Evolutionary conservation across 2,329 filamentous ascomycete species (phyloP).

Genomic region (Sclerotiophoma versabilis): DNA sequence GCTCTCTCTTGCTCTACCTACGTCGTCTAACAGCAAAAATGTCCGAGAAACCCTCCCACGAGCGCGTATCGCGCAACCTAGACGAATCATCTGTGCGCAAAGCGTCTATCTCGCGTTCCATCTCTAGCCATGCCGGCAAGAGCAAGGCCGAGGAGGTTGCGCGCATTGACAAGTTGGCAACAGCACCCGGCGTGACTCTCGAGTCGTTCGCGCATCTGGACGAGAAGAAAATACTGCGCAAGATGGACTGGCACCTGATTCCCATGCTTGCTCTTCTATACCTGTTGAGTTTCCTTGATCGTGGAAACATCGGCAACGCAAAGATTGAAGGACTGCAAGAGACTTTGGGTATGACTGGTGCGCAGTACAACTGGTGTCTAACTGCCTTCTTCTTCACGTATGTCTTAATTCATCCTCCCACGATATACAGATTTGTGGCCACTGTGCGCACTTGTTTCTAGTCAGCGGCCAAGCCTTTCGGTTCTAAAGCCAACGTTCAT

Average conservation of each 20-base stretch:
- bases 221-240: slow-evolving; percentile 50
- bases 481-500: too few relatives aligned
- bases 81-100: slow-evolving; percentile 10
- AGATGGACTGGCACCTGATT: slow-evolving; percentile 51
- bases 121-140: slow-evolving; percentile 10
- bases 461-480: too few relatives aligned
- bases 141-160: slow-evolving; percentile 26
- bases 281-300: slow-evolving; percentile 46
- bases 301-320: slow-evolving; percentile 54
- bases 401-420: too few relatives aligned
- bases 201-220: slow-evolving; percentile 48
- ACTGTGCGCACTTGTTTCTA: too few relatives aligned
- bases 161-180: slow-evolving; percentile 37
- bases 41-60: slow-evolving; percentile 14
- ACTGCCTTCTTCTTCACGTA: slow-evolving; percentile 69
- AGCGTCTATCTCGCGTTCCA: slow-evolving; percentile 4
- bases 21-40: neutral
- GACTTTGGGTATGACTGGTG: slow-evolving; percentile 51
- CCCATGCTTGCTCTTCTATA: slow-evolving; percentile 51
- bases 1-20: neutral
- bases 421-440: too few relatives aligned
- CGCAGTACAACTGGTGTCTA: slow-evolving; percentile 69
- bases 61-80: slow-evolving; percentile 11
- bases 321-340: slow-evolving; percentile 45
- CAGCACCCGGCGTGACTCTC: slow-evolving; percentile 32